Conservation (phyloP, 805 yeast genomes). For the Candida koratica region DNA sequence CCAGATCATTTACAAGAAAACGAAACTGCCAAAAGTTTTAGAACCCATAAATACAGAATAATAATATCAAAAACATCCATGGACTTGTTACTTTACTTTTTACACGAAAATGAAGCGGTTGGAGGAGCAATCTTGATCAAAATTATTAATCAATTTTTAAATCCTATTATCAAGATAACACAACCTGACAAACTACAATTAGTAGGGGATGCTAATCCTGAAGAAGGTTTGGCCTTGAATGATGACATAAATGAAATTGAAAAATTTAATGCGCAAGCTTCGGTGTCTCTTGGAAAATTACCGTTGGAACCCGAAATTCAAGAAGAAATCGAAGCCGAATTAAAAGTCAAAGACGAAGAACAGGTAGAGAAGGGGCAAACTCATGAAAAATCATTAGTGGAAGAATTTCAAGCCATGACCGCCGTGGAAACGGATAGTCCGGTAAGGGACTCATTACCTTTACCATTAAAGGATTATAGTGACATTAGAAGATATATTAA, state of each 20-base stretch:
- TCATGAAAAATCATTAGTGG: slow-evolving; percentile 31
- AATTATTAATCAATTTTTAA: slow-evolving; percentile 79
- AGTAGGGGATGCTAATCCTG: slow-evolving; percentile 47
- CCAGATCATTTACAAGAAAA: slow-evolving; percentile 82
- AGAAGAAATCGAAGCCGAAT: slow-evolving; percentile 79
- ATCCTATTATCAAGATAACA: slow-evolving; percentile 42
- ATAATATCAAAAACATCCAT: slow-evolving; percentile 79
- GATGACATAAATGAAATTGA: slow-evolving; percentile 48
- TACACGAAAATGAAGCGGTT: slow-evolving; percentile 86
- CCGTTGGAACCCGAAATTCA: slow-evolving; percentile 85
- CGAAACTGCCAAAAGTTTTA: slow-evolving; percentile 71
- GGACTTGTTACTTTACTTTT: slow-evolving; percentile 75
- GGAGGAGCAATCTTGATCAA: slow-evolving; percentile 89
- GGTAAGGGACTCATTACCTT: slow-evolving; percentile 66
- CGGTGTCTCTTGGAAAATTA: slow-evolving; percentile 74
- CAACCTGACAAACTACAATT: slow-evolving; percentile 39
- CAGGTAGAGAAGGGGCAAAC: slow-evolving; percentile 27
- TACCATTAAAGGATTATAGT: slow-evolving; percentile 76
- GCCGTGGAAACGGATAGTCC: slow-evolving; percentile 66
- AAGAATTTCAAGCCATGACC: slow-evolving; percentile 42
- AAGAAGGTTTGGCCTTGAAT: slow-evolving; percentile 50
- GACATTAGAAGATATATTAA: slow-evolving; percentile 79
- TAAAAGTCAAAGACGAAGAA: slow-evolving; percentile 62
- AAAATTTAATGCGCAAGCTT: slow-evolving; percentile 56
- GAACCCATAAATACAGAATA: slow-evolving; percentile 68